Base-by-base conservation (phyloP, 2,329 filamentous ascomycete genomes). In the Talaromyces amestolkiae region DNA sequence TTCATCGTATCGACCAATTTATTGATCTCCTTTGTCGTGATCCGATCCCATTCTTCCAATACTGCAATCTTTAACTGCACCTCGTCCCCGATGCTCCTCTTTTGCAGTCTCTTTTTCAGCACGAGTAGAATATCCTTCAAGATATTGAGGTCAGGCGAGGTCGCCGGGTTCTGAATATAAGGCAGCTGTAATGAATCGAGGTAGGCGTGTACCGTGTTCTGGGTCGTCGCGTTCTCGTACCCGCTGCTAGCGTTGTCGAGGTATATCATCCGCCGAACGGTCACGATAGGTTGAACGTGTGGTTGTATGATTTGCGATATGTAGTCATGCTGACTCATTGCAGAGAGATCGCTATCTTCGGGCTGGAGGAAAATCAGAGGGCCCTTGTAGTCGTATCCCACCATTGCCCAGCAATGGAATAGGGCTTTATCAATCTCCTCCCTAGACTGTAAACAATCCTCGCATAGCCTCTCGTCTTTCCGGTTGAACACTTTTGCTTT, bases 1-100 rank as follows among this genome's bases (percentile, higher is more conserved):
- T 68, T 68, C 66, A 68, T 68, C n/a, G 53, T 54, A 53, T 68
- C 66, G 13, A 68, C 66, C 49, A 68, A 58, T 64, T 66, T 68
- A 17, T 68, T 68, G 45, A 68, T 68, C 31, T 68, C 66, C 33
- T 62, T 63, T 7, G 64, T 64, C 11, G 66, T 65, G 13, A 68
- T 65, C 45, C 58, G 64, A 24, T 68, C 66, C 66, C 66, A 68
- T 56, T 68, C 66, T 45, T 68, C 66, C 53, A 68, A 45, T 11
- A 68, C 60, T 10, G 63, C 66, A 22, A 56, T 43, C 31, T 64
- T 66, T 41, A 68, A 61, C 17, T 68, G 53, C 17, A n/a, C 27
- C 41, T 68, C 56, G 41, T 68, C 64, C 17, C 37, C 45, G 24
- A 68, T 66, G 22, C 47, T 63, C 27, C 66, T 24, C 43, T 68